Evolutionary conservation across 208 protist species (phyloP).

Genomic region (Endotrypanum monterogeii): DNA sequence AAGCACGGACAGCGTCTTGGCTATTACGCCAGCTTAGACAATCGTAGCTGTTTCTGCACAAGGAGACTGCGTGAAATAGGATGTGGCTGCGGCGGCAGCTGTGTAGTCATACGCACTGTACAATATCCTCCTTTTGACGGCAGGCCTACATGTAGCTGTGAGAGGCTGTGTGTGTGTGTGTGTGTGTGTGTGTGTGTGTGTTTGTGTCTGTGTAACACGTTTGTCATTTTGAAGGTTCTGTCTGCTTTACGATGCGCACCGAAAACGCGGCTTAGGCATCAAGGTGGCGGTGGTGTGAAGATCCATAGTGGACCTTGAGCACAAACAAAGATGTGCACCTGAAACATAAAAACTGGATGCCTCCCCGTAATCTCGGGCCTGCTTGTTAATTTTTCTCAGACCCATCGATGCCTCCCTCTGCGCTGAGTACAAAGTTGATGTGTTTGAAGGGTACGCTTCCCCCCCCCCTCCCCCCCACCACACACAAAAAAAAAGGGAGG

Average conservation of each 20-base stretch:
- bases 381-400: background rate
- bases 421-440: no score
- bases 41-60: background rate
- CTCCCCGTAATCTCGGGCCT: background rate
- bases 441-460: no score
- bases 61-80: background rate
- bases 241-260: background rate
- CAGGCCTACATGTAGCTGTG: no score
- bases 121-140: background rate
- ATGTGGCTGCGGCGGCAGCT: background rate
- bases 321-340: background rate
- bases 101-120: background rate
- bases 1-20: conserved; percentile 4
- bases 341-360: background rate
- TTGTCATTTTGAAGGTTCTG: background rate
- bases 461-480: no score
- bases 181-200: background rate
- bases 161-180: no score
- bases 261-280: background rate
- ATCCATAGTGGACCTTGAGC: background rate
- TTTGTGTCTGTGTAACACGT: background rate
- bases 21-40: no score
- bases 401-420: background rate
- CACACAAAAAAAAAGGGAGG: no score
- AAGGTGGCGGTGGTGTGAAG: background rate